A percentile compares a stretch with the other conserved stretches of the same genome.
These are phyloP conservation scores for Gaillardinia entomophila DNA, from an alignment of 805 yeast genomes.

Conservation along the genomic window DNA sequence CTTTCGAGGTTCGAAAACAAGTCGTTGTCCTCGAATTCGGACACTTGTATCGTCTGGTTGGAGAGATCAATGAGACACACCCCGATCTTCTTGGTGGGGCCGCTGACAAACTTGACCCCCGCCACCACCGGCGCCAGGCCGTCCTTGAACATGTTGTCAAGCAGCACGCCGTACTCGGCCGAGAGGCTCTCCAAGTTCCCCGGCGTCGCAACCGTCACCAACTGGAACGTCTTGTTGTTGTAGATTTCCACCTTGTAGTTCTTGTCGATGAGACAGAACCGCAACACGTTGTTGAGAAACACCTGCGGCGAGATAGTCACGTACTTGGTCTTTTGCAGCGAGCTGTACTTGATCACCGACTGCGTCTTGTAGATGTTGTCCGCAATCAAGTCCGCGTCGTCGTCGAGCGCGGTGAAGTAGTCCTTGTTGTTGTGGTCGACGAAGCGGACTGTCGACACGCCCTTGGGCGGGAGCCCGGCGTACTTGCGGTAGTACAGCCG, in stretches of 20 bases:
- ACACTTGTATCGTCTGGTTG: conserved; percentile 57
- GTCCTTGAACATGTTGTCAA: conserved; percentile 59
- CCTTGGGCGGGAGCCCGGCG: conserved; percentile 43
- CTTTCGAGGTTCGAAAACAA: conserved; percentile 83
- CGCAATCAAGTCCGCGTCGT: conserved; percentile 79
- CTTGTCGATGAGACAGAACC: conserved; percentile 59
- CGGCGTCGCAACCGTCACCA: conserved; percentile 68
- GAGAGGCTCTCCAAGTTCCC: conserved; percentile 68
- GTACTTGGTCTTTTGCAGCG: conserved; percentile 41
- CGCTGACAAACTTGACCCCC: conserved; percentile 27
- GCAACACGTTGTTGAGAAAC: conserved; percentile 54
- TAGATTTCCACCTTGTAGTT: conserved; percentile 80
- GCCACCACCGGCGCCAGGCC: conserved; percentile 37
- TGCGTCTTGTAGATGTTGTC: conserved; percentile 78
- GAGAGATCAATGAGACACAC: conserved; percentile 75
- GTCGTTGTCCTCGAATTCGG: conserved; percentile 85
- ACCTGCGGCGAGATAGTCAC: conserved; percentile 78
- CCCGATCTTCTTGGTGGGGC: conserved; percentile 54
- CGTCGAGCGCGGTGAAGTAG: conserved; percentile 66
- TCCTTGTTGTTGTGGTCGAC: conserved; percentile 69
- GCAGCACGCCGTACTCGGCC: conserved; percentile 30
- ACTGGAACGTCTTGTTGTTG: conserved; percentile 53
- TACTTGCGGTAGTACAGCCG: conserved; percentile 39
- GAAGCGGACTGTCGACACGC: conserved; percentile 54
- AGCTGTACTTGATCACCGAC: conserved; percentile 65